Evolutionary conservation across 495 filamentous ascomycete species (phyloP).

Genomic region (Polyplosphaeria fusca): DNA sequence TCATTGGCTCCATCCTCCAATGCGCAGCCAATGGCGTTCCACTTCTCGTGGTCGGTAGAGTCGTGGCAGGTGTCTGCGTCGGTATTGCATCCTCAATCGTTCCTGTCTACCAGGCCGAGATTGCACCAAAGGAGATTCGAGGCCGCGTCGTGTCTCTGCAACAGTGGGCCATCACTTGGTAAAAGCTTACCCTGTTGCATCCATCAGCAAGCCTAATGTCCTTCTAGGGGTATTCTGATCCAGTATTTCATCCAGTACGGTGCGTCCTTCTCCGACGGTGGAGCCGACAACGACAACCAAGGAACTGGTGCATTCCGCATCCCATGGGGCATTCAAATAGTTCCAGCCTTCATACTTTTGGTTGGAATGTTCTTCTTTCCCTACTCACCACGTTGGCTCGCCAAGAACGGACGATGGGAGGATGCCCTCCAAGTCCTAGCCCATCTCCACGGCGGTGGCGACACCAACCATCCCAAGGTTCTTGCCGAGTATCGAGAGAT

Average conservation of each 20-base stretch:
- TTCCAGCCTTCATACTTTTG: constrained; percentile 65
- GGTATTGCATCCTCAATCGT: constrained; percentile 73
- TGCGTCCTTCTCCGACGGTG: constrained; percentile 59
- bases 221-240: constrained; percentile 41
- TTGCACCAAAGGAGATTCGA: constrained; percentile 73
- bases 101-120: constrained; percentile 76
- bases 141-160: constrained; percentile 72
- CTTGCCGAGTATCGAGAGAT: constrained; percentile 65
- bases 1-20: constrained; percentile 64
- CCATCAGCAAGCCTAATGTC: background rate
- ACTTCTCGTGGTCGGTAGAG: constrained; percentile 66
- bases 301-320: constrained; percentile 64
- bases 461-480: constrained; percentile 60
- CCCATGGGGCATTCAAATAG: constrained; percentile 69
- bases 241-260: constrained; percentile 75
- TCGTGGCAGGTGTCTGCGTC: constrained; percentile 68
- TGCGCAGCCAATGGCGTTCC: constrained; percentile 57
- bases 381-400: constrained; percentile 72
- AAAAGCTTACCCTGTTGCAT: background rate
- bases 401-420: constrained; percentile 71
- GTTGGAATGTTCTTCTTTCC: constrained; percentile 69
- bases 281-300: constrained; percentile 54
- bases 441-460: constrained; percentile 60
- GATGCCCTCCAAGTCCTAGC: constrained; percentile 64
- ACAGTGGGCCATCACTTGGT: constrained; percentile 77